Base-by-base conservation (phyloP, 192 early-diverging fungal species). In the Linnemannia elongata region DNA sequence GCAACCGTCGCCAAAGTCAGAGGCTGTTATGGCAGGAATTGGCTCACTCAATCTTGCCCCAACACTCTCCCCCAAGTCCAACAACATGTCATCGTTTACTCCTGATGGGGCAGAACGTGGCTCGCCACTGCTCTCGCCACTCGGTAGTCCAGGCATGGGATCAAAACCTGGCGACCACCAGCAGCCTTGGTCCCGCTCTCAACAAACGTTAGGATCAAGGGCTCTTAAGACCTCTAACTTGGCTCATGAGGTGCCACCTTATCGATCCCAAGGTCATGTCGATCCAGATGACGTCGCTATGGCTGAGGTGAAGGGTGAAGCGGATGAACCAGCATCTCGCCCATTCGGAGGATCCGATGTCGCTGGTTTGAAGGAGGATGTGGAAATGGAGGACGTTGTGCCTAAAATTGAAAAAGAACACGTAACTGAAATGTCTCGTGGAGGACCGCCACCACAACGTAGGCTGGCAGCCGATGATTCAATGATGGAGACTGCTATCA, bases 41-140 rank as follows among this genome's bases (percentile, higher is more conserved):
- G 75, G 36, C 1, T 77, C 77, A 17, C 71, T 75, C 7, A 42
- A 77, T 10, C 8, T 77, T 33, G 45, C 52, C n/a, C 6, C 78
- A 1, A 60, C 79, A 17, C 79, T 68, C 17, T 77, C 83, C 0
- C 60, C 76, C 8, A 54, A 77, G 6, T 60, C 82, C 17, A 18
- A 30, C 2, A 35, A 35, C 35, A 73, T 71, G 27, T 69, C 76
- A 0, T 30, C 72, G 8, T 73, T 45, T 17, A 72, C 76, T 52
- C 45, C 69, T 18, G 41, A 76, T 5, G n/a, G 35, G 38, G 44
- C 44, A 2, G 55, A 73, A 9, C 55, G 44, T n/a, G 36, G 49
- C n/a, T 76, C 74, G 8, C 80, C 75, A 39, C 35, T 81, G 20
- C 81, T 82, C 42, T 82, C 70, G 41, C 74, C 75, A 49, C 36